Base-by-base conservation (phyloP, 2,329 filamentous ascomycete genomes). In the Elsinoe ampelina region DNA sequence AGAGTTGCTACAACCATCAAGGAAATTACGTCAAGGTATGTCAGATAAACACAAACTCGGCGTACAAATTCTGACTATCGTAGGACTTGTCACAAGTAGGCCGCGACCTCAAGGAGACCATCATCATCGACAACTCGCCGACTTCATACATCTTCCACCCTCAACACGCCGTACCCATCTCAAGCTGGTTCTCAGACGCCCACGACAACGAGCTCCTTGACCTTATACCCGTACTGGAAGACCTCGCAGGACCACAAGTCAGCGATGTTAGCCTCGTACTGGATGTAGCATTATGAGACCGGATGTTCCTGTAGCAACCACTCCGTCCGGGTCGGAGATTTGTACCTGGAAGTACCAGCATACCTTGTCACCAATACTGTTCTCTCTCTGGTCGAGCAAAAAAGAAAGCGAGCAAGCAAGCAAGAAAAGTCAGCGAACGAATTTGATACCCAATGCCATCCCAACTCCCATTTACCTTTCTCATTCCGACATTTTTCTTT, bases 61-160 rank as follows among this genome's bases (percentile, higher is more conserved):
- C 22, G 22, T 22, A 12, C n/a, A n/a, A 11, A 1, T 22, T 17
- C 51, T 54, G 38, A 36, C 26, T 19, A 10, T 30, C 15, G 13
- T 58, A 83, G 81, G 93, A 98, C 70, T 81, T 98, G 57, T 97
- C 93, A 47, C 93, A 97, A 78, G 86, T 98, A 58, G 93, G 93
- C 54, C 86, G 93, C 63, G 91, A 97, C 70, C 82, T 98, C 57
- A 89, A 89, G 72, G 92, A 98, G 69, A 98, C 92, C 17, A 98
- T 98, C 70, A 98, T 98, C 71, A 98, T 98, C 68, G 93, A 98
- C 77, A 98, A 98, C 74, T 97, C 93, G 47, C 93, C 93, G 2
- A 98, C 93, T 3, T 97, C 92, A 11, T 98, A 98, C 77, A 97
- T 98, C 67, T 98, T 98, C 80, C 93, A 98, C 70, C 93, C 93